A percentile compares a stretch with the other conserved stretches of the same genome.
Conservation (phyloP, 768 basidiomycete species). For the Gymnopilus dilepis region DNA sequence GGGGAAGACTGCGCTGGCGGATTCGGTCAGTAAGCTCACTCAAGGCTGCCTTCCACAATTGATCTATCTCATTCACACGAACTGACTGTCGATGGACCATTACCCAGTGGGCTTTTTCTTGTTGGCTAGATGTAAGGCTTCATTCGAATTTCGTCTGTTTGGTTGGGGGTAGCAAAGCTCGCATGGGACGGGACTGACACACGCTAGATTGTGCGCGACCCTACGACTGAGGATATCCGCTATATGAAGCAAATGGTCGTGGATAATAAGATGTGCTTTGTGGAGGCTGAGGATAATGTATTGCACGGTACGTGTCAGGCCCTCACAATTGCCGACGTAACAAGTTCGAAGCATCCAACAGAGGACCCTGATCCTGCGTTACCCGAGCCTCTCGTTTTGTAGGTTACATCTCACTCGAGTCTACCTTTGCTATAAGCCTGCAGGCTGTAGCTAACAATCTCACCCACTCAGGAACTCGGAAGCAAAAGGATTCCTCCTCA, state of each 20-base stretch:
- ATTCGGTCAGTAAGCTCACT: too few relatives aligned
- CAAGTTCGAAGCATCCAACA: not conserved
- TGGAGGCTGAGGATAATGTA: not conserved
- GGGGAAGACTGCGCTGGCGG: constrained; percentile 1
- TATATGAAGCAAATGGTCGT: constrained; percentile 4
- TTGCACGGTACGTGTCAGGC: not conserved
- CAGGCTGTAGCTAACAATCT: too few relatives aligned
- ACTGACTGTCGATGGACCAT: too few relatives aligned
- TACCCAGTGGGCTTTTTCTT: not conserved
- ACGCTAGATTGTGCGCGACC: not conserved
- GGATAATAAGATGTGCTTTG: constrained; percentile 2
- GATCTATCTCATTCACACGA: too few relatives aligned
- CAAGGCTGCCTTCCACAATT: too few relatives aligned
- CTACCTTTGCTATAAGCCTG: not conserved
- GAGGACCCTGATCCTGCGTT: not conserved
- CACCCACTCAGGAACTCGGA: not conserved
- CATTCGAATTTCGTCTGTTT: too few relatives aligned
- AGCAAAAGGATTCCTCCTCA: constrained; percentile 1
- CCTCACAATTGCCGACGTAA: not conserved
- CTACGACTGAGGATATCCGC: not conserved
- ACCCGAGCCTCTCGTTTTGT: not conserved
- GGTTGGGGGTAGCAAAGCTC: too few relatives aligned
- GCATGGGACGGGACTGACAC: too few relatives aligned
- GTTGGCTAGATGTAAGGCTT: too few relatives aligned
- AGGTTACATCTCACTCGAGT: not conserved